Conservation (phyloP, 768 basidiomycete genomes). For the Trametopsis cervina region DNA sequence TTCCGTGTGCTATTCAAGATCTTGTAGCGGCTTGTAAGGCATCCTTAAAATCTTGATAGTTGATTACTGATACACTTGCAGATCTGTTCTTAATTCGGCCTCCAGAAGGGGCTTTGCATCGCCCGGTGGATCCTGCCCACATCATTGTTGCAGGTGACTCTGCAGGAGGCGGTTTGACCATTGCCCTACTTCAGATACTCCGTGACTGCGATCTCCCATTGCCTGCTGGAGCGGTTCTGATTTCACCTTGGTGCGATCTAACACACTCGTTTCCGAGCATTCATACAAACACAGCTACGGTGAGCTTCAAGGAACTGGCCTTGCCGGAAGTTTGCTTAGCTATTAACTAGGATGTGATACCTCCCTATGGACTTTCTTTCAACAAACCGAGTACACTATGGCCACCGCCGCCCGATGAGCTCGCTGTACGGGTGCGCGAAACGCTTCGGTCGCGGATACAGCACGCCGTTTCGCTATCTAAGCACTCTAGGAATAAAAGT, state of each 20-base stretch:
- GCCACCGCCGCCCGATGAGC: slow-evolving; percentile 69
- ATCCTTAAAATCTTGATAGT: neutral
- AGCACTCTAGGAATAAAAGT: neutral
- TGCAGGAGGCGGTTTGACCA: slow-evolving; percentile 82
- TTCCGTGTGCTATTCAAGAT: slow-evolving; percentile 90
- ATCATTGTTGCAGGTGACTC: slow-evolving; percentile 89
- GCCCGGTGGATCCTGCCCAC: slow-evolving; percentile 70
- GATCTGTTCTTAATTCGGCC: slow-evolving; percentile 89
- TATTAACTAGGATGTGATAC: slow-evolving; percentile 63
- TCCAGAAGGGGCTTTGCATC: slow-evolving; percentile 70
- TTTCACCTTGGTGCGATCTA: slow-evolving; percentile 92
- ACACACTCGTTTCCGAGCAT: slow-evolving; percentile 94
- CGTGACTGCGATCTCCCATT: slow-evolving; percentile 76
- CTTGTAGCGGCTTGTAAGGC: slow-evolving; percentile 75
- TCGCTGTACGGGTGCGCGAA: slow-evolving; percentile 49
- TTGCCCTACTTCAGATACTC: slow-evolving; percentile 81
- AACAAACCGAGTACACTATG: slow-evolving; percentile 74
- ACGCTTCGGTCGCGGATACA: slow-evolving; percentile 54
- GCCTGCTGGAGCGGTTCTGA: slow-evolving; percentile 83
- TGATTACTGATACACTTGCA: slow-evolving; percentile 20
- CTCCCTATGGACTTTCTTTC: slow-evolving; percentile 64
- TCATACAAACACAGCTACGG: slow-evolving; percentile 77
- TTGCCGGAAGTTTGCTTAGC: neutral
- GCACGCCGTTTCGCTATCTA: slow-evolving; percentile 34
- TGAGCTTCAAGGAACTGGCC: slow-evolving; percentile 25